These are phyloP conservation scores for Butyriboletus appendiculatus DNA, from an alignment of 1,284 basidiomycete species.

Conservation along the genomic window DNA sequence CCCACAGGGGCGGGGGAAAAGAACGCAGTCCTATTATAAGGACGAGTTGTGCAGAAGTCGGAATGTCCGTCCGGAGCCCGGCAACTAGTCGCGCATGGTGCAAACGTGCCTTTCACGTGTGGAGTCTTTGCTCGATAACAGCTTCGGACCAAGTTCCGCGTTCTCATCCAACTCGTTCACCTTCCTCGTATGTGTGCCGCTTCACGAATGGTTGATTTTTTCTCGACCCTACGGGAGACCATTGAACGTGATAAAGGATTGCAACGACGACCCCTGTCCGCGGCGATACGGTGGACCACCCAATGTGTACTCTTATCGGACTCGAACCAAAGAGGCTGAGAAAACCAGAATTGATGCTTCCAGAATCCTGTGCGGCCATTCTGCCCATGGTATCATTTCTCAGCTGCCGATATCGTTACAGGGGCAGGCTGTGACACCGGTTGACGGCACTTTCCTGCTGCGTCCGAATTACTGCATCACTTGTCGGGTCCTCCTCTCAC, in stretches of 20 bases:
- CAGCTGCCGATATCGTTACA: neutral
- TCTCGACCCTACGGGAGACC: neutral
- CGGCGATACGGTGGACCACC: neutral
- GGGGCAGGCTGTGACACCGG: slow-evolving; percentile 1
- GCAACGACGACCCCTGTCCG: neutral
- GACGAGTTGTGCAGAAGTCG: neutral
- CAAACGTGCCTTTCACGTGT: neutral
- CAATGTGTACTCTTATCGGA: slow-evolving; percentile 9
- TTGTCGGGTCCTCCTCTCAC: neutral
- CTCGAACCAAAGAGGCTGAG: slow-evolving; percentile 15
- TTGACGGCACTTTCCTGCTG: neutral
- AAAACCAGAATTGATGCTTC: slow-evolving; percentile 12
- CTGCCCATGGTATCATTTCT: slow-evolving; percentile 3
- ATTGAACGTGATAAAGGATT: neutral
- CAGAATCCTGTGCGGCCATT: neutral
- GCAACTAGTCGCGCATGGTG: neutral
- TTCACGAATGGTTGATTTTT: neutral
- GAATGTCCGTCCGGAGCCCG: neutral
- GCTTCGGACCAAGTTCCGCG: neutral
- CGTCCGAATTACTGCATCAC: neutral
- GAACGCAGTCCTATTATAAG: neutral
- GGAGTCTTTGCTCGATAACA: neutral
- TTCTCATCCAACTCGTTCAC: neutral
- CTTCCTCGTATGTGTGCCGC: neutral
- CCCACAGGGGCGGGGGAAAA: no score